Evolutionary conservation across 495 filamentous ascomycete species (phyloP).

Genomic region (Evernia prunastri): DNA sequence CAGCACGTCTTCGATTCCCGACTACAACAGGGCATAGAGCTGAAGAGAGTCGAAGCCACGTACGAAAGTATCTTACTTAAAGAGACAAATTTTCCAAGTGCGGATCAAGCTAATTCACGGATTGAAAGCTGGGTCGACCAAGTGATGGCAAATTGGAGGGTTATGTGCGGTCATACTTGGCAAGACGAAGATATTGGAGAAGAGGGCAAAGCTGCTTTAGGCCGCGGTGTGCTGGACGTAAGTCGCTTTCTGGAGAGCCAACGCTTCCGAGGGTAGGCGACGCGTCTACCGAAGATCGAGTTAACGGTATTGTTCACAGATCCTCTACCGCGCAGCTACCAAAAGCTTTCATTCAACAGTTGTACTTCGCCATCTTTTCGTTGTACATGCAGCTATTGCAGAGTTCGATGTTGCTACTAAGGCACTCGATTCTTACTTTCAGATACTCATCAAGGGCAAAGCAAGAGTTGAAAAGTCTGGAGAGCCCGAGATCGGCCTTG

Average conservation of each 20-base stretch:
- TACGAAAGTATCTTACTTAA: constrained; percentile 68
- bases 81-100: constrained; percentile 76
- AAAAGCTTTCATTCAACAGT: constrained; percentile 91
- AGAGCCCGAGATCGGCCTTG: constrained; percentile 62
- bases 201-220: constrained; percentile 65
- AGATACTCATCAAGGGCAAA: constrained; percentile 74
- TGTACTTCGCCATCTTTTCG: constrained; percentile 81
- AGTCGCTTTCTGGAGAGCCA: constrained; percentile 27
- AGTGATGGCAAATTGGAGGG: constrained; percentile 77
- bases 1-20: constrained; percentile 39
- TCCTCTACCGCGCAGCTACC: constrained; percentile 77
- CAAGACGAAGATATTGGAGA: constrained; percentile 67
- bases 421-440: constrained; percentile 82
- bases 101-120: constrained; percentile 62
- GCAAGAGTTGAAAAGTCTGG: constrained; percentile 72
- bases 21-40: constrained; percentile 60
- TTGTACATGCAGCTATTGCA: constrained; percentile 73
- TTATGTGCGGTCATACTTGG: constrained; percentile 69
- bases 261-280: background rate
- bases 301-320: constrained; percentile 36
- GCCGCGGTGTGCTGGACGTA: constrained; percentile 66
- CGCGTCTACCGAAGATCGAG: background rate
- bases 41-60: constrained; percentile 65
- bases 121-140: constrained; percentile 76
- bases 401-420: constrained; percentile 85